phyloP scores from a whole-genome alignment of 2,329 filamentous ascomycete species.

The Thielaviopsis populi region DNA sequence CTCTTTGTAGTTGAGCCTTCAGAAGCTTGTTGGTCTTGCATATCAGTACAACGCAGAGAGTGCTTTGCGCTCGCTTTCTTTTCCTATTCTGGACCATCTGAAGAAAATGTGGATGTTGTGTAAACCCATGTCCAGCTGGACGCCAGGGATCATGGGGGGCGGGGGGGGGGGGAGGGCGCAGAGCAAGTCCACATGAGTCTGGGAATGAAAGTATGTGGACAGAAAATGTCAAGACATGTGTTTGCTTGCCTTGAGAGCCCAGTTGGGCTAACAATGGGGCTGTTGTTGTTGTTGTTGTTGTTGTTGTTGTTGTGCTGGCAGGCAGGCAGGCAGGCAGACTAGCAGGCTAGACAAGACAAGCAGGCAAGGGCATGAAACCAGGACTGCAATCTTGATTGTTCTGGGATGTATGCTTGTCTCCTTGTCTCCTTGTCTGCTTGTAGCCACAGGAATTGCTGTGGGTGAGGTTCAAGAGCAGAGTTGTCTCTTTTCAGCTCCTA shows the following conservation, averaged over 20 bases:
- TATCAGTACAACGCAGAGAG: neutral
- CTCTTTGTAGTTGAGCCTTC: too few relatives aligned
- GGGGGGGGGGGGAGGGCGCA: neutral
- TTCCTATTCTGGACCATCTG: constrained; percentile 2
- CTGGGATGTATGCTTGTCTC: too few relatives aligned
- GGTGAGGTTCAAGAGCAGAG: neutral
- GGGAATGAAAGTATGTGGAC: neutral
- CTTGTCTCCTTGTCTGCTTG: too few relatives aligned
- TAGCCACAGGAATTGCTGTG: too few relatives aligned
- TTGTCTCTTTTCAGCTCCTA: constrained; percentile 1
- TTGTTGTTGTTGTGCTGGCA: too few relatives aligned
- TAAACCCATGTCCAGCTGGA: constrained; percentile 3
- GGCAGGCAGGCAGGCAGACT: neutral
- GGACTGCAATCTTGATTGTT: neutral
- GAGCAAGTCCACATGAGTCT: neutral
- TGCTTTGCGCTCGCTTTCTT: neutral
- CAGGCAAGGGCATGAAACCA: neutral
- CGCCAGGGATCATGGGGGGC: neutral
- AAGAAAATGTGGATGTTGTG: neutral
- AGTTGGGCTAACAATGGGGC: neutral
- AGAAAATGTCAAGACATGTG: neutral
- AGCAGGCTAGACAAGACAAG: neutral
- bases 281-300: neutral
- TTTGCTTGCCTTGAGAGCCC: neutral
- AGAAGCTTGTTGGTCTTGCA: neutral